Percentiles rank a stretch among this genome's conserved stretches.
phyloP scores from a whole-genome alignment of 208 protist genomes.

The Wallacemonas sp. region DNA sequence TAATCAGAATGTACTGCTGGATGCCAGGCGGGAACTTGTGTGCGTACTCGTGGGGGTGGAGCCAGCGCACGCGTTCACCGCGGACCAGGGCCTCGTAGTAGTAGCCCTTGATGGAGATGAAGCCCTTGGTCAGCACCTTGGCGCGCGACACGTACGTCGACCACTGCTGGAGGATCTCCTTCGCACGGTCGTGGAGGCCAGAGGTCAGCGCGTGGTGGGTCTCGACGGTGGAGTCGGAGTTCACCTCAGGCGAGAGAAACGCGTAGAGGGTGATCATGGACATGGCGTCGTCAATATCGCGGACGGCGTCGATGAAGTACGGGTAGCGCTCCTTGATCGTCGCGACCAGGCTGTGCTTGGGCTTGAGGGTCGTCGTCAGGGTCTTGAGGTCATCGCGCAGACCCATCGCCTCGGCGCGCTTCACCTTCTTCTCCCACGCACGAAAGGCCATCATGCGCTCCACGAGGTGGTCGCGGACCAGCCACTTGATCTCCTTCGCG shows the following conservation, averaged over 20 bases:
- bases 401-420: constrained; percentile 86
- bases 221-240: constrained; percentile 73
- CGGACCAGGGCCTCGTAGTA: constrained; percentile 98
- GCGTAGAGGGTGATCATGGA: constrained; percentile 96
- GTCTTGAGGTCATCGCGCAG: constrained; percentile 66
- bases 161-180: constrained; percentile 75
- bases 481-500: constrained; percentile 97
- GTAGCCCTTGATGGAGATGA: constrained; percentile 98
- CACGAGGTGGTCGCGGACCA: constrained; percentile 96
- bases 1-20: constrained; percentile 95
- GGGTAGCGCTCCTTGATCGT: constrained; percentile 98
- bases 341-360: constrained; percentile 92
- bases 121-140: constrained; percentile 92
- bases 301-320: constrained; percentile 96
- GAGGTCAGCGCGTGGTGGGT: constrained; percentile 81
- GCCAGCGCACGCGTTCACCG: constrained; percentile 96
- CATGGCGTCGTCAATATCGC: constrained; percentile 97
- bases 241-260: constrained; percentile 81
- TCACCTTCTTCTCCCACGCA: constrained; percentile 93
- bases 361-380: constrained; percentile 72
- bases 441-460: constrained; percentile 95
- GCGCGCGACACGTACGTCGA: constrained; percentile 85
- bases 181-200: constrained; percentile 73
- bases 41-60: constrained; percentile 97
- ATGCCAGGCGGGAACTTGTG: constrained; percentile 94